Evolutionary conservation across 2,329 filamentous ascomycete genomes (phyloP).

Genomic region (Colletotrichum kahawae): DNA sequence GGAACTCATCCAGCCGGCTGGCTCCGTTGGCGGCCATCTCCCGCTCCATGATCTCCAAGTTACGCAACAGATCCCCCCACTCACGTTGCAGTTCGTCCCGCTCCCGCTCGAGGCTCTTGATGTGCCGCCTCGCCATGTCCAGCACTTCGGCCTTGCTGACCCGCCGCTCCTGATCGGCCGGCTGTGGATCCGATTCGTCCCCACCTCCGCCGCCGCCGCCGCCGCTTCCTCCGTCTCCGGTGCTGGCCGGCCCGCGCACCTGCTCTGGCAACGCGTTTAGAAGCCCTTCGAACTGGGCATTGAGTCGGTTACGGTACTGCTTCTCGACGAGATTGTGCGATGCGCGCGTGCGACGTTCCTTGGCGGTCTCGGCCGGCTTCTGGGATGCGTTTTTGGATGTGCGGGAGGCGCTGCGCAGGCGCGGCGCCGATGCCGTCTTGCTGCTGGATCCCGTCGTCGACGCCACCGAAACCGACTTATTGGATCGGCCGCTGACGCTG

Average conservation of each 20-base stretch:
- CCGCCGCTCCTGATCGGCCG: conserved; percentile 28
- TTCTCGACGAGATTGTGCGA: conserved; percentile 39
- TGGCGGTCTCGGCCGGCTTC: conserved; percentile 28
- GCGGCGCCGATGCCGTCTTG: conserved; percentile 17
- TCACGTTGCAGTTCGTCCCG: conserved; percentile 32
- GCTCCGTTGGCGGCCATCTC: neutral
- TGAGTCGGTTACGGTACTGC: conserved; percentile 36
- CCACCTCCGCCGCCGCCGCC: neutral
- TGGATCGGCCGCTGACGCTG: conserved; percentile 11
- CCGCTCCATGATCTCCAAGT: conserved; percentile 8
- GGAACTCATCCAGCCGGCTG: neutral
- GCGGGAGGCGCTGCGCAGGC: conserved; percentile 33
- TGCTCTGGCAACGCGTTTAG: conserved; percentile 31
- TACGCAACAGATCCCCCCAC: conserved; percentile 28
- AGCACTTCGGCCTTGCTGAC: conserved; percentile 41
- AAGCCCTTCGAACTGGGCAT: conserved; percentile 35
- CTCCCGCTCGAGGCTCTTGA: conserved; percentile 35
- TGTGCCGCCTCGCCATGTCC: conserved; percentile 38
- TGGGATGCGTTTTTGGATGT: conserved; percentile 32
- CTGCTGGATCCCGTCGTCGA: conserved; percentile 7
- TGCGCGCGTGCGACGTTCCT: conserved; percentile 33
- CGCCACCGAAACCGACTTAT: neutral
- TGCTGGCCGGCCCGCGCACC: conserved; percentile 9
- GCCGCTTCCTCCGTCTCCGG: neutral
- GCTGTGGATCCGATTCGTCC: conserved; percentile 15